Percentiles rank a stretch among this genome's conserved stretches.
Conservation (phyloP, 2,329 filamentous ascomycete genomes). For the Rutstroemia sp. region DNA sequence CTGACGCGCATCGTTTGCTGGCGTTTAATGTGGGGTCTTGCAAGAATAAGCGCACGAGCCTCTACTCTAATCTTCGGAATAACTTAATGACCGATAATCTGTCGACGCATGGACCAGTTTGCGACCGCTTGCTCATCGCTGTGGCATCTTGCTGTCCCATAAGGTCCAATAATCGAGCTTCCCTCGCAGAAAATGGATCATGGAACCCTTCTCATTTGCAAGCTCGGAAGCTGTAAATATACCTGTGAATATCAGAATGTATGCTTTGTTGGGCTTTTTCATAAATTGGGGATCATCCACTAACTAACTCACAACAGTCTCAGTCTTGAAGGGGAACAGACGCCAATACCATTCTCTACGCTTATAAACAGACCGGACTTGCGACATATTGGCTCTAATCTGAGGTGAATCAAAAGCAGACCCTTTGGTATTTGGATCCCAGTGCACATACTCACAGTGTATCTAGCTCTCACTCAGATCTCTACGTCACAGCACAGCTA, state of each 20-base stretch:
- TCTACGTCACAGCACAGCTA: constrained; percentile 87
- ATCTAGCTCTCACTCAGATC: constrained; percentile 68
- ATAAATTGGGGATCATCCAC: not conserved
- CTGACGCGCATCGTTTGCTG: too few species aligned
- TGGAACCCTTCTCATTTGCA: constrained; percentile 96
- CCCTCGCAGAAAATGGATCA: constrained; percentile 34
- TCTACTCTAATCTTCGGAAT: too few species aligned
- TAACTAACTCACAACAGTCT: constrained; percentile 43
- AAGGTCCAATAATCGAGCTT: not conserved
- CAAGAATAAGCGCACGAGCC: too few species aligned
- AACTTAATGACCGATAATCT: too few species aligned
- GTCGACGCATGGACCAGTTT: too few species aligned
- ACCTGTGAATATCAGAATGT: constrained; percentile 62
- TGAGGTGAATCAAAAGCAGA: constrained; percentile 43
- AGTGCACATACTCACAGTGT: not conserved
- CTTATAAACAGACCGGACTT: constrained; percentile 73
- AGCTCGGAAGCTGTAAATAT: constrained; percentile 78
- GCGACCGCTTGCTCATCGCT: too few species aligned
- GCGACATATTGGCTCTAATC: constrained; percentile 80
- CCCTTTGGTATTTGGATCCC: not conserved
- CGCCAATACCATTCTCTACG: constrained; percentile 66
- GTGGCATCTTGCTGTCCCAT: not conserved
- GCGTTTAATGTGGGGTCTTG: too few species aligned
- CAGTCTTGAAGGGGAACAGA: constrained; percentile 71
- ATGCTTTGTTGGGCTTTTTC: constrained; percentile 3